Evolutionary conservation across 2,329 filamentous ascomycete genomes (phyloP).

Genomic region (Alternaria brassicicola): DNA sequence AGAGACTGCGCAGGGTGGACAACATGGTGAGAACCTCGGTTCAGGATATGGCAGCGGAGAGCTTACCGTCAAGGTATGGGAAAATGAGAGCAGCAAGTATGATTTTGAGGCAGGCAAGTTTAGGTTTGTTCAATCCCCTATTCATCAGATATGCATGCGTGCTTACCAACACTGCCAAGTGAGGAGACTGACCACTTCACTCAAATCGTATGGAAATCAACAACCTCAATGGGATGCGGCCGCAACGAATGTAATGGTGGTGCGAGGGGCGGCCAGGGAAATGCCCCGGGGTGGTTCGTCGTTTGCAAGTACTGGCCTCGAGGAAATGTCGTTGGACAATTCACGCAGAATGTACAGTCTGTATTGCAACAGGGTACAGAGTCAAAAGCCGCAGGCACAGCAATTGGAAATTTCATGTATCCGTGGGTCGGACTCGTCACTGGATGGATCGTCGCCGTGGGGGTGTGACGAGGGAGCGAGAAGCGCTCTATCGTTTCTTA

Average conservation of each 20-base stretch:
- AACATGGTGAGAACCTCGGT: neutral
- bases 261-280: neutral
- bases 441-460: neutral
- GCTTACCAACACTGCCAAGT: conserved; percentile 47
- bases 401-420: too few species aligned
- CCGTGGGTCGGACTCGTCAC: too few species aligned
- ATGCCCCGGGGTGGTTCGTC: conserved; percentile 22
- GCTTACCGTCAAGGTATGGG: neutral
- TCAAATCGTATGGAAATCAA: conserved; percentile 35
- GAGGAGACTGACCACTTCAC: conserved; percentile 52
- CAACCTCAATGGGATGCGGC: conserved; percentile 22
- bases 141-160: too few species aligned
- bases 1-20: neutral
- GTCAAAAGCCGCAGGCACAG: neutral
- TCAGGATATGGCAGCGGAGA: neutral
- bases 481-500: too few species aligned
- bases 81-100: too few species aligned
- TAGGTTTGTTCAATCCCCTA: neutral
- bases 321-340: conserved; percentile 34
- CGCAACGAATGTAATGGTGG: conserved; percentile 1
- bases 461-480: too few species aligned
- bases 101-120: neutral
- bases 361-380: neutral
- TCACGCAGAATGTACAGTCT: neutral
- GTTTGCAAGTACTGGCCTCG: conserved; percentile 47